Conservation (phyloP, 345 rosid species). For the Salix udensis region DNA sequence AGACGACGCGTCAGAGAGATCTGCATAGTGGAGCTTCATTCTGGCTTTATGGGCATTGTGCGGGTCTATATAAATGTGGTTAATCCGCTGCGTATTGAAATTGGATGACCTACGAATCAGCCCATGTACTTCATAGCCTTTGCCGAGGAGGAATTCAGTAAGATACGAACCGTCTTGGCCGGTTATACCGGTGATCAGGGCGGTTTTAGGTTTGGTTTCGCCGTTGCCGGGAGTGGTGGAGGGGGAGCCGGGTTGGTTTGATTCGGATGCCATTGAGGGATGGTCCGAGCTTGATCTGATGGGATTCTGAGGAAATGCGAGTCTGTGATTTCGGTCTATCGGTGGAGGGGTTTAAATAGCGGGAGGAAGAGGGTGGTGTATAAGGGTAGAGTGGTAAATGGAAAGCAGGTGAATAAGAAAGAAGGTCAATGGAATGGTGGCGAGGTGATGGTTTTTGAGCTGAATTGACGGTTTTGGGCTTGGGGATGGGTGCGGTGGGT, state of each 20-base stretch:
- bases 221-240: slow-evolving; percentile 25
- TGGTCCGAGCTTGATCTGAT: neutral
- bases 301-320: neutral
- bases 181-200: slow-evolving; percentile 86
- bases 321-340: neutral
- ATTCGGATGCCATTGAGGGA: slow-evolving; percentile 17
- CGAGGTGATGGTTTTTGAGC: neutral
- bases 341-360: neutral
- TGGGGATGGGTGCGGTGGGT: neutral
- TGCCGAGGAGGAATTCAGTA: slow-evolving; percentile 73
- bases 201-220: slow-evolving; percentile 41
- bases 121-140: slow-evolving; percentile 85
- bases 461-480: neutral
- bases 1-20: slow-evolving; percentile 83
- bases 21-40: slow-evolving; percentile 91
- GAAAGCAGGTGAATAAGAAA: neutral
- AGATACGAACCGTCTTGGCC: slow-evolving; percentile 98
- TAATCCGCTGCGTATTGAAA: slow-evolving; percentile 90
- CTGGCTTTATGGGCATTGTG: slow-evolving; percentile 81
- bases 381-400: neutral
- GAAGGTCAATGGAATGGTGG: neutral
- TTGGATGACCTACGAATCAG: slow-evolving; percentile 93
- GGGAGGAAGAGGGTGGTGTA: neutral
- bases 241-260: slow-evolving; percentile 28
- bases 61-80: slow-evolving; percentile 95